These are phyloP conservation scores for Volvox carteri DNA, from an alignment of 163 green algal genomes.

Conservation along the genomic window DNA sequence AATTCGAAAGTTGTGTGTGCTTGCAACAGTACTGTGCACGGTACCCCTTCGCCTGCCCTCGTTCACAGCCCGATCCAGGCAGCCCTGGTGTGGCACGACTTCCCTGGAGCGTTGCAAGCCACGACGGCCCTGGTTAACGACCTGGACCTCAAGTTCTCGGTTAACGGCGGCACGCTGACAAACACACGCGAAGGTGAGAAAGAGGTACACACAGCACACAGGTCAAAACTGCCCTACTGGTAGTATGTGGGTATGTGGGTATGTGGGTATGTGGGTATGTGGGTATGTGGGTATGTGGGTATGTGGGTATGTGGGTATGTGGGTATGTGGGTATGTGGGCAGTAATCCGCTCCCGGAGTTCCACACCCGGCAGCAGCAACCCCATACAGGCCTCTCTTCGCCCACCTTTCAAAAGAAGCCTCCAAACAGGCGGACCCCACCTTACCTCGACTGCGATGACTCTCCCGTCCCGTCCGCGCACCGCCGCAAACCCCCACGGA, in stretches of 20 bases:
- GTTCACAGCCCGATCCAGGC: background rate
- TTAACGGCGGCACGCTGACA: background rate
- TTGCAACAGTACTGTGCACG: too few relatives aligned
- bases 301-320: background rate
- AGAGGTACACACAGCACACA: background rate
- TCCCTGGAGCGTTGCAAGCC: background rate
- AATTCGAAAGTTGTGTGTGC: too few relatives aligned
- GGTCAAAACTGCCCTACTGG: too few relatives aligned
- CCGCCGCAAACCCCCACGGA: background rate
- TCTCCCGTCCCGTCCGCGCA: background rate
- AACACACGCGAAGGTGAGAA: background rate
- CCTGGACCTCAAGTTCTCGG: background rate
- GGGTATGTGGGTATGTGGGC: background rate
- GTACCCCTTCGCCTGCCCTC: background rate
- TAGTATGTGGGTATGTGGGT: background rate
- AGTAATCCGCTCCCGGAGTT: background rate
- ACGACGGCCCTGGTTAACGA: background rate
- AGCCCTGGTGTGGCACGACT: constrained; percentile 24
- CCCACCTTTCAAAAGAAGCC: too few relatives aligned
- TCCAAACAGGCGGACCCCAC: too few relatives aligned
- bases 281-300: background rate
- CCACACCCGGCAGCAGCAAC: too few relatives aligned
- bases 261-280: background rate
- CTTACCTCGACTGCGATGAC: too few relatives aligned
- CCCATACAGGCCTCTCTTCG: too few relatives aligned